Conservation (phyloP, 2,329 filamentous ascomycete genomes). For the Thielaviopsis punctulata region DNA sequence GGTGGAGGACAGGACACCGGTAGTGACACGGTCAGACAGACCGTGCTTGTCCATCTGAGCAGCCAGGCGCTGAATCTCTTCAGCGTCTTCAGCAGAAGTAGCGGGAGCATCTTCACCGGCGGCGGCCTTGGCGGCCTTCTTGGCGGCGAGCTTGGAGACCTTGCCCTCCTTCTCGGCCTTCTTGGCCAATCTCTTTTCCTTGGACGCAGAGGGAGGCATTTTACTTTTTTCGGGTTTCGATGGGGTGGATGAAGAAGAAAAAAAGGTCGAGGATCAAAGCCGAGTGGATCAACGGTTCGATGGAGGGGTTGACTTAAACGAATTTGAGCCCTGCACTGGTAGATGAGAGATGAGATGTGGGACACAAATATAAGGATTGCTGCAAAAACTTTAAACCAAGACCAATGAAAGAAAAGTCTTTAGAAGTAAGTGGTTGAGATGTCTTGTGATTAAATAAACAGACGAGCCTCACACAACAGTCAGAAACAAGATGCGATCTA, state of each 20-base stretch:
- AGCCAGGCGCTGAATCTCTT: conserved; percentile 71
- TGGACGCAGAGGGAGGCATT: conserved; percentile 49
- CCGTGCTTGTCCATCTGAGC: conserved; percentile 93
- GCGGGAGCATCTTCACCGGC: conserved; percentile 53
- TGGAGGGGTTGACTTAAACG: conserved; percentile 7
- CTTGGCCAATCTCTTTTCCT: conserved; percentile 56
- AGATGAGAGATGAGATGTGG: conserved; percentile 3
- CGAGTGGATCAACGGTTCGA: conserved; percentile 2
- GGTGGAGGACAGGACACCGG: conserved; percentile 81
- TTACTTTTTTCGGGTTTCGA: conserved; percentile 14
- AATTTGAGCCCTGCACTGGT: conserved; percentile 7
- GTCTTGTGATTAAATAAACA: not conserved
- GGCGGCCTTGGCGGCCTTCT: conserved; percentile 48
- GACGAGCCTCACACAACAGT: not conserved
- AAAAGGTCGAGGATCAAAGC: conserved; percentile 3
- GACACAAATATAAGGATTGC: conserved; percentile 2
- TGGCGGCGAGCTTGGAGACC: conserved; percentile 47
- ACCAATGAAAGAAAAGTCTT: not conserved
- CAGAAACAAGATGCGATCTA: conserved; percentile 2
- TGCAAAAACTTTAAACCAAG: not conserved
- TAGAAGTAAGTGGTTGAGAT: not conserved
- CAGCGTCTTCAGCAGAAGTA: conserved; percentile 54
- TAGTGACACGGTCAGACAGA: conserved; percentile 93
- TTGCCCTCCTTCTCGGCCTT: conserved; percentile 61
- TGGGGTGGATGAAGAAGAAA: conserved; percentile 12